Percentiles rank a stretch among this genome's conserved stretches.
Evolutionary conservation across 2,329 filamentous ascomycete genomes (phyloP).

Genomic region (Fonsecaea monophora): DNA sequence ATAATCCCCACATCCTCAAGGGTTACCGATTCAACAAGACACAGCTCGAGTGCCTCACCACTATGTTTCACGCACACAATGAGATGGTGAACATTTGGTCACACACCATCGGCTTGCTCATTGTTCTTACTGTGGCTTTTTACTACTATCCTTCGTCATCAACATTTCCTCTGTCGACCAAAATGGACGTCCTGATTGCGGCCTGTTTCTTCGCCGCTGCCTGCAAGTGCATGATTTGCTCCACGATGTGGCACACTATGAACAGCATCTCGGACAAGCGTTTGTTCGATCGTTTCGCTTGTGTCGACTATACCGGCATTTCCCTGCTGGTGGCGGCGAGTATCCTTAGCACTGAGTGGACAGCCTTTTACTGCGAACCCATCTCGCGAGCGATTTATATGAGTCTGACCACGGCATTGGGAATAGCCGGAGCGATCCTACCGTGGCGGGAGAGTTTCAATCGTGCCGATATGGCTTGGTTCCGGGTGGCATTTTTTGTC

Average conservation of each 20-base stretch:
- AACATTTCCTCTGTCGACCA: constrained; percentile 86
- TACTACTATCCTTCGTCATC: constrained; percentile 91
- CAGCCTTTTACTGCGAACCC: constrained; percentile 97
- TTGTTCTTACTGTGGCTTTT: constrained; percentile 87
- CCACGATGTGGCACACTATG: constrained; percentile 98
- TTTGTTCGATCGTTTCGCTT: constrained; percentile 92
- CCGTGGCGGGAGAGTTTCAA: constrained; percentile 98
- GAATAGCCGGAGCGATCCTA: constrained; percentile 84
- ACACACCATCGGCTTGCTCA: constrained; percentile 84
- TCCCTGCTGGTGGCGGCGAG: constrained; percentile 92
- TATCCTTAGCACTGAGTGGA: constrained; percentile 98
- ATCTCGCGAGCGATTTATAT: constrained; percentile 87
- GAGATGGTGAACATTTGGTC: constrained; percentile 99
- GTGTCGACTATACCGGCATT: constrained; percentile 97
- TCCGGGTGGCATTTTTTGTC: constrained; percentile 88
- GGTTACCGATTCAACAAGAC: constrained; percentile 95
- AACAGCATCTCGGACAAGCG: constrained; percentile 90
- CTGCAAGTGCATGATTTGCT: constrained; percentile 92
- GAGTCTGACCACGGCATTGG: constrained; percentile 77
- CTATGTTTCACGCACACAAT: constrained; percentile 84
- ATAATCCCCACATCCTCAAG: constrained; percentile 89
- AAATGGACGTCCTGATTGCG: constrained; percentile 86
- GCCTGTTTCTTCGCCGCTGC: constrained; percentile 96
- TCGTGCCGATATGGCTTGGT: constrained; percentile 88
- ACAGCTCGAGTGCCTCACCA: constrained; percentile 85